Percentiles rank a stretch among this genome's conserved stretches.
phyloP scores from a whole-genome alignment of 2,329 filamentous ascomycete genomes.

The Keithomyces neogunnii region DNA sequence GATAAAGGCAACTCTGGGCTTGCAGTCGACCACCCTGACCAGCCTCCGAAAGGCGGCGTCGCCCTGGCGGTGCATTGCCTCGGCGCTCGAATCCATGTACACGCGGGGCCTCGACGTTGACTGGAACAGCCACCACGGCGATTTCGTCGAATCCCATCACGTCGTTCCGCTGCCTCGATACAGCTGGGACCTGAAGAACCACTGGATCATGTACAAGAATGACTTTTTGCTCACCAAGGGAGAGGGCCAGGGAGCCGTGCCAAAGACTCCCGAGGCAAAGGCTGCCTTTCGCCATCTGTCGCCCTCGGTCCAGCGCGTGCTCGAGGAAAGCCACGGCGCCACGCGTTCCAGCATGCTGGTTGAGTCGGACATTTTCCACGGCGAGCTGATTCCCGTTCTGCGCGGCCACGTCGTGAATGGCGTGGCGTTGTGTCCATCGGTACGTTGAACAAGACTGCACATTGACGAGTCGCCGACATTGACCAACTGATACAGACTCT shows the following conservation, averaged over 20 bases:
- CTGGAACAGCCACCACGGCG: constrained; percentile 60
- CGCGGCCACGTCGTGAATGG: background rate
- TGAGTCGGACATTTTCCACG: background rate
- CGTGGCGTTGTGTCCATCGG: background rate
- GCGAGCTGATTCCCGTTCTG: background rate
- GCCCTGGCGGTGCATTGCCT: background rate
- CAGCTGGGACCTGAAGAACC: constrained; percentile 64
- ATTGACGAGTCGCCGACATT: background rate
- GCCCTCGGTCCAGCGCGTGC: background rate
- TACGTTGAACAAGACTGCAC: background rate
- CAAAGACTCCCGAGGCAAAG: no score
- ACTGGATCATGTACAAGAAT: constrained; percentile 56
- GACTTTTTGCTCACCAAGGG: constrained; percentile 16
- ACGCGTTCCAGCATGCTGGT: background rate
- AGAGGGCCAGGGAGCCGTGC: background rate
- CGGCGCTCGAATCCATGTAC: background rate
- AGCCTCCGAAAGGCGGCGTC: background rate
- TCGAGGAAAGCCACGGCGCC: background rate
- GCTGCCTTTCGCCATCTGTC: background rate
- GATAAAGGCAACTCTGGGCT: constrained; percentile 1
- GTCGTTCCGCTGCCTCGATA: constrained; percentile 60
- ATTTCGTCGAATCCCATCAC: constrained; percentile 23
- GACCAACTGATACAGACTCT: background rate
- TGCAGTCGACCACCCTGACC: background rate
- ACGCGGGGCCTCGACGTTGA: constrained; percentile 47